Percentiles rank a stretch among this genome's conserved stretches.
phyloP scores from a whole-genome alignment of 2,329 filamentous ascomycete species.

The Ambrosiella xylebori region DNA sequence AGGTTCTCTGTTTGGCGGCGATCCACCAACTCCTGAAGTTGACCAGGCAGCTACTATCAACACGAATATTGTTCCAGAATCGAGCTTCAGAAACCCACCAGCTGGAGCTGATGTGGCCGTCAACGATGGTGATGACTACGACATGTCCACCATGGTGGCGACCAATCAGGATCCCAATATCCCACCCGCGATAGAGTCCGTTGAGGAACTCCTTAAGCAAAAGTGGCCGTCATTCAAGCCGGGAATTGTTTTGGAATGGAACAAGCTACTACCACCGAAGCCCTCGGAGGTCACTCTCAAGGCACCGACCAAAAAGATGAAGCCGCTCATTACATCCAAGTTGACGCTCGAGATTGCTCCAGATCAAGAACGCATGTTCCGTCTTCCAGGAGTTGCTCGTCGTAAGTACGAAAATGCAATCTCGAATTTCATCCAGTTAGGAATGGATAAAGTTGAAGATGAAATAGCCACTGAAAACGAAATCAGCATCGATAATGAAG shows the following conservation, averaged over 20 bases:
- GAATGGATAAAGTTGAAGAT: conserved; percentile 23
- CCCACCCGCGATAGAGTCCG: conserved; percentile 53
- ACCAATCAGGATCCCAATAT: conserved; percentile 44
- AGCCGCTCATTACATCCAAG: conserved; percentile 71
- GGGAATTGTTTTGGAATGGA: conserved; percentile 59
- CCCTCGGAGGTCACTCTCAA: conserved; percentile 64
- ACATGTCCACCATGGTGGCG: conserved; percentile 27
- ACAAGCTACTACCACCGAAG: conserved; percentile 67
- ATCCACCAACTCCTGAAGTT: neutral
- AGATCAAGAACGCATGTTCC: conserved; percentile 76
- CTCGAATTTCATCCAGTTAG: conserved; percentile 13
- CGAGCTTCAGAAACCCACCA: conserved; percentile 12
- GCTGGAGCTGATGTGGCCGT: conserved; percentile 16
- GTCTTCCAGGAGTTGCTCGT: conserved; percentile 32
- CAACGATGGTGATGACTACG: conserved; percentile 25
- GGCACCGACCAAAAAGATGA: conserved; percentile 60
- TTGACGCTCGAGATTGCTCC: conserved; percentile 69
- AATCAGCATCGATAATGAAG: conserved; percentile 31
- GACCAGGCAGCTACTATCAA: neutral
- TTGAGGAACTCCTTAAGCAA: conserved; percentile 58
- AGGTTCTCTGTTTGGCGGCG: conserved; percentile 22
- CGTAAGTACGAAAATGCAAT: conserved; percentile 34
- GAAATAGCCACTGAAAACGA: conserved; percentile 19
- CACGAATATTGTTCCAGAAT: conserved; percentile 12
- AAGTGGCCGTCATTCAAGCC: conserved; percentile 69